Base-by-base conservation (phyloP, 345 rosid species). In the Cardamine occulta region DNA sequence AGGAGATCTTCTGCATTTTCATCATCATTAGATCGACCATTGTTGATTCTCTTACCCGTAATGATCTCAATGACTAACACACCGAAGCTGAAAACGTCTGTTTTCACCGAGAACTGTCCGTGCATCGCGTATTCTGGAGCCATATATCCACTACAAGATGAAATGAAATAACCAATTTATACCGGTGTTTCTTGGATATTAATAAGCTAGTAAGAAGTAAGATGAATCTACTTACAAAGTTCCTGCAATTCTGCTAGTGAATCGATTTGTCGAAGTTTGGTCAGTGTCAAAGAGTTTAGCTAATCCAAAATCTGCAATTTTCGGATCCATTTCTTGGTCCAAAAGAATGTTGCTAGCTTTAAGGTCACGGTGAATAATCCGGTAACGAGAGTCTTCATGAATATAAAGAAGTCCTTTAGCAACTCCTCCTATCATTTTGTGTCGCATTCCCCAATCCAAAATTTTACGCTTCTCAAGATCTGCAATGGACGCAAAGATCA, bases 261-360 rank as follows among this genome's bases (percentile, higher is more conserved):
- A 82, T n/a, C 57, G 82, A 37, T 79, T 63, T 49, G 80, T 77
- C 34, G 15, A 24, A 1, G 70, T 76, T 74, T 81, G 80, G 39
- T 53, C 72, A n/a, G 74, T 63, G 7, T 73, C 81, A 67, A 84
- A 81, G 2, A 81, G 76, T 21, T 84, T 85, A 21, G 88, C 88
- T 59, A 80, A 79, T 40, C 93, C 93, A 59, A 88, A 88, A 56
- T 88, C 93, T 3, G 88, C 86, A 3, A 88, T 86, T 52, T 86
- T 85, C 0, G 88, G 88, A 45, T 80, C 85, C 88, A 88, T 83
- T 2, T 79, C 80, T 15, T 42, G 26, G 37, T 85, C 90, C 34
- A 86, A 45, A 45, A 86, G 71, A 24, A 88, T 77, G 49, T 86
- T 88, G 65, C 93, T 85, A 34, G 89, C 84, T 63, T 88, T 88